phyloP scores from a whole-genome alignment of 2,329 filamentous ascomycete species.

The Alternaria metachromatica region DNA sequence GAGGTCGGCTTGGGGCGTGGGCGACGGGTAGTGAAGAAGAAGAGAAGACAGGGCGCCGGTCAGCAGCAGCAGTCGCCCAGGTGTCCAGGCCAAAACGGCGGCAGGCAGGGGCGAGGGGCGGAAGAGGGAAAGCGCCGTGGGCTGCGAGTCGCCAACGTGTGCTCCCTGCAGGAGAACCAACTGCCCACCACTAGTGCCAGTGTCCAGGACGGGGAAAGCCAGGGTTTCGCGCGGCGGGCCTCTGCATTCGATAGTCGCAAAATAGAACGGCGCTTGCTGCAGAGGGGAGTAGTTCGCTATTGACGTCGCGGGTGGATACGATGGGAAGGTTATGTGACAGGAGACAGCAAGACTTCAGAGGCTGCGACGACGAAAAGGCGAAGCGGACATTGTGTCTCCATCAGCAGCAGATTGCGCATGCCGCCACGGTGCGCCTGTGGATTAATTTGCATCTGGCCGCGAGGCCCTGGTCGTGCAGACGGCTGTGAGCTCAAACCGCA shows the following conservation, averaged over 20 bases:
- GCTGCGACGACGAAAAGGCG: neutral
- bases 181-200: constrained; percentile 22
- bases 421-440: constrained; percentile 10
- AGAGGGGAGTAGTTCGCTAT: neutral
- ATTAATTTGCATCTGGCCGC: constrained; percentile 26
- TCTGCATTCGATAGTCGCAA: constrained; percentile 33
- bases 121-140: constrained; percentile 23
- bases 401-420: constrained; percentile 7
- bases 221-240: constrained; percentile 16
- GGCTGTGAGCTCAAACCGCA: constrained; percentile 26
- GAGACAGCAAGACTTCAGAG: constrained; percentile 4
- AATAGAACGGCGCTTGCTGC: constrained; percentile 26
- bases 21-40: constrained; percentile 24
- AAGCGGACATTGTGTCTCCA: neutral
- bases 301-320: neutral
- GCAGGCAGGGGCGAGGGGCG: constrained; percentile 19
- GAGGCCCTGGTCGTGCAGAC: constrained; percentile 23
- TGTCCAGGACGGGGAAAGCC: constrained; percentile 20
- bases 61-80: constrained; percentile 22
- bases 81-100: constrained; percentile 25
- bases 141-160: constrained; percentile 24
- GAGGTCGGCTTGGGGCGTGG: constrained; percentile 22
- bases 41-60: constrained; percentile 15
- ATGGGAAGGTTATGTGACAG: neutral
- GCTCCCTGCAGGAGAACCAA: constrained; percentile 30